Percentiles rank a stretch among this genome's conserved stretches.
phyloP scores from a whole-genome alignment of 306 rosid genomes.

The Cucurbita moschata region DNA sequence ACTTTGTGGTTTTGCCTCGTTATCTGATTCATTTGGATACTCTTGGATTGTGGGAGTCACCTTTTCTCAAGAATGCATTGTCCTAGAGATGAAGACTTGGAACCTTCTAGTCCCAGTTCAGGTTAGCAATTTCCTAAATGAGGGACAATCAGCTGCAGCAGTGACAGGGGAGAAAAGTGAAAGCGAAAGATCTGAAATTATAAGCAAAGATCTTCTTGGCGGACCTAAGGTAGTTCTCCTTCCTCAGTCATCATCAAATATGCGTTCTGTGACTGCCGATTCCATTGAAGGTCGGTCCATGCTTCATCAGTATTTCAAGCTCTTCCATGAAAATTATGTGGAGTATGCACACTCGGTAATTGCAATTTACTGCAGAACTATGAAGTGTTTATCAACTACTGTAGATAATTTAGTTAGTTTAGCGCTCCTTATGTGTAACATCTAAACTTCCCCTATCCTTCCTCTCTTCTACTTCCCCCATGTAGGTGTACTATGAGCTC shows the following conservation, averaged over 20 bases:
- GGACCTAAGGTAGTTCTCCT: slow-evolving; percentile 75
- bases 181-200: slow-evolving; percentile 40
- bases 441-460: neutral
- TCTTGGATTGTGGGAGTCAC: slow-evolving; percentile 85
- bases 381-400: neutral
- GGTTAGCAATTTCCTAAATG: slow-evolving; percentile 25
- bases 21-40: slow-evolving; percentile 94
- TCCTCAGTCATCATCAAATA: slow-evolving; percentile 61
- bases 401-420: neutral
- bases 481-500: slow-evolving; percentile 71
- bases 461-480: neutral
- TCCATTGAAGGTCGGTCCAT: slow-evolving; percentile 85
- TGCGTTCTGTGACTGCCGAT: slow-evolving; percentile 74
- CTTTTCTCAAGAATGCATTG: slow-evolving; percentile 53
- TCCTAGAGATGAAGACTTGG: slow-evolving; percentile 83
- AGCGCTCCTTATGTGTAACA: neutral
- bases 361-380: neutral
- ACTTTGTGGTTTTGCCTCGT: slow-evolving; percentile 62
- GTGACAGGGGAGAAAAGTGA: slow-evolving; percentile 28
- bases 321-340: slow-evolving; percentile 86
- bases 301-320: slow-evolving; percentile 84
- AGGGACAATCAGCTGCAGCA: slow-evolving; percentile 14
- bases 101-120: slow-evolving; percentile 52
- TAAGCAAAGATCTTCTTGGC: slow-evolving; percentile 73
- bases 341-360: slow-evolving; percentile 91